Evolutionary conservation across 352 stramenopile species (phyloP), one percentile per base, ranked within the genome.

Genomic region (Phytopythium delawarense): DNA sequence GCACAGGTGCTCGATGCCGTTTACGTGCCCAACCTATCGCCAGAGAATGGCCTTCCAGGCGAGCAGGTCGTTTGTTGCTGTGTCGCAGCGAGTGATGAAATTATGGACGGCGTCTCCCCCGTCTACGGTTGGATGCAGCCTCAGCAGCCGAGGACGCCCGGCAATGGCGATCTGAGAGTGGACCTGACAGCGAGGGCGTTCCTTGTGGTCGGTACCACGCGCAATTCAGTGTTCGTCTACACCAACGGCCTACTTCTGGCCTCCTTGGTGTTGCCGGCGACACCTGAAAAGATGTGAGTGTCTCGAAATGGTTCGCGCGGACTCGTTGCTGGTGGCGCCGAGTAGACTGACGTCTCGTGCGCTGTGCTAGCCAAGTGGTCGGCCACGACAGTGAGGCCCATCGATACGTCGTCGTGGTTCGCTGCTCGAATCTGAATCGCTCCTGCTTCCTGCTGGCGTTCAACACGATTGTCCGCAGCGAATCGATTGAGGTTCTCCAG

Each of bases 401-500:
- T 34, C 57, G 57, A 3, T 69, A 67, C 46, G 51, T 80, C 7
- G 25, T 87, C 0, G 69, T 66, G 12, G 70, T 91, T 15, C 67
- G 69, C 13, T 89, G 82, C 60, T 66, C 64, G 2, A 74, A 89
- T 52, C 45, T 44, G 15, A 68, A 78, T 6, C 66, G 70, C 2
- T 87, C 74, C 13, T 84, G 84, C 52, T 84, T 80, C 52, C 52
- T 91, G 39, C 49, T 91, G 5, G 68, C 60, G 9, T 76, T 91
- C 65, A 73, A 64, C 44, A 63, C 71, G n/a, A 59, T n/a, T 4
- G 40, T 59, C 13, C 39, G 69, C 16, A 63, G 71, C 16, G 53
- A 64, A 11, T 71, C 71, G 3, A 77, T 87, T 61, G 62, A 66
- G 50, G 67, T 85, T 18, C 64, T 87, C 20, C 62, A 84, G 49